Conservation (phyloP, 495 filamentous ascomycete genomes). For the Tetracladium setigerum region DNA sequence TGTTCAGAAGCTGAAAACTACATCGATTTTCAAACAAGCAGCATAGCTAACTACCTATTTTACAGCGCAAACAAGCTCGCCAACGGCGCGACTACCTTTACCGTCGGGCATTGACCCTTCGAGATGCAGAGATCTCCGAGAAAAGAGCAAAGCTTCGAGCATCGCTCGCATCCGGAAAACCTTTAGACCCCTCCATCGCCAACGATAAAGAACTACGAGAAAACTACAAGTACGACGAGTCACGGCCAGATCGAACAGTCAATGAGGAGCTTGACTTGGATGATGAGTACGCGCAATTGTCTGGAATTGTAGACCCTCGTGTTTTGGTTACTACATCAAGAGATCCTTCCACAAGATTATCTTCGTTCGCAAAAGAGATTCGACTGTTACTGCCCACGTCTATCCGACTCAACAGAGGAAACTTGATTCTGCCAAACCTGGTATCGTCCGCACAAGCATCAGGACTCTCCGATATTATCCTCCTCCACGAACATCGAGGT, state of each 20-base stretch:
- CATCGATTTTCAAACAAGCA: conserved; percentile 13
- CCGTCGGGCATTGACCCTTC: conserved; percentile 67
- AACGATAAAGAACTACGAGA: conserved; percentile 79
- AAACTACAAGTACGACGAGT: conserved; percentile 93
- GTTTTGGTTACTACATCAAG: conserved; percentile 89
- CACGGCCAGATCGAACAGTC: conserved; percentile 46
- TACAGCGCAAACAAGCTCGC: conserved; percentile 63
- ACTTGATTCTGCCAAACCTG: conserved; percentile 76
- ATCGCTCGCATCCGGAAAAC: conserved; percentile 72
- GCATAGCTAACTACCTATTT: neutral
- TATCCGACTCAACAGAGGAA: conserved; percentile 88
- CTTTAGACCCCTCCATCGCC: conserved; percentile 78
- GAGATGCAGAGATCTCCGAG: conserved; percentile 85
- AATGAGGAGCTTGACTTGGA: conserved; percentile 75
- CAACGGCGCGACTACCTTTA: conserved; percentile 94
- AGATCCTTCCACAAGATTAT: conserved; percentile 75
- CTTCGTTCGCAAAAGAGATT: conserved; percentile 93
- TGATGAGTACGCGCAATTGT: conserved; percentile 86
- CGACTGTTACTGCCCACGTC: conserved; percentile 82
- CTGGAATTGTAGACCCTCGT: conserved; percentile 77
- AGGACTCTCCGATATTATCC: conserved; percentile 73
- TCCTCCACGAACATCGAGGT: conserved; percentile 91
- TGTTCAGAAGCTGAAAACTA: neutral
- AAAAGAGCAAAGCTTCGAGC: conserved; percentile 81
- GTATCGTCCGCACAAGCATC: conserved; percentile 72